A percentile compares a stretch with the other conserved stretches of the same genome.
phyloP scores from a whole-genome alignment of 106 monocot species.

The Xerophyta viscosa region DNA sequence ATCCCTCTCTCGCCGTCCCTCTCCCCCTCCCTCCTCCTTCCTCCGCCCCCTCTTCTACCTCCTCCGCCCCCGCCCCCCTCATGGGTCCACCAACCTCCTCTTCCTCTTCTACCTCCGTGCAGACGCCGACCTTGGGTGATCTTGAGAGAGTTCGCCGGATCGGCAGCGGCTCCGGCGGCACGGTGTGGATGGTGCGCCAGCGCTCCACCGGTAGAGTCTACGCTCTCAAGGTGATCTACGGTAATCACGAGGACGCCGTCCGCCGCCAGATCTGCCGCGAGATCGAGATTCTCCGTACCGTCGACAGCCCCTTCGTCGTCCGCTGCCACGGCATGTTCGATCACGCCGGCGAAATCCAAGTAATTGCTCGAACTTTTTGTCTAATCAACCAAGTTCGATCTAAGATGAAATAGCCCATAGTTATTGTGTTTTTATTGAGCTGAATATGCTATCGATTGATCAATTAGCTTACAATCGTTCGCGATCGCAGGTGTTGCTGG shows the following conservation, averaged over 20 bases:
- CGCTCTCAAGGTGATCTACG: conserved; percentile 63
- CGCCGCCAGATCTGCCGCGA: conserved; percentile 60
- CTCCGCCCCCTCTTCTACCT: too few relatives aligned
- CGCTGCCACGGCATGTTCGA: conserved; percentile 68
- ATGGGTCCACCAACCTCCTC: not conserved
- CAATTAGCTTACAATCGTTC: too few relatives aligned
- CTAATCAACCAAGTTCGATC: not conserved
- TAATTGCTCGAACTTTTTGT: not conserved
- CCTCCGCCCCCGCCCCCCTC: conserved; percentile 4
- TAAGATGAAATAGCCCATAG: too few relatives aligned
- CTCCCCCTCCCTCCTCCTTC: conserved; percentile 38
- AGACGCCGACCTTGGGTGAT: conserved; percentile 32
- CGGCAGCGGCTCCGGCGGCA: conserved; percentile 60
- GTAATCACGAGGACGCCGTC: conserved; percentile 54
- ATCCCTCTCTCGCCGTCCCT: conserved; percentile 52
- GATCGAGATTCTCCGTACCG: conserved; percentile 65
- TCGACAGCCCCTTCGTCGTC: conserved; percentile 55
- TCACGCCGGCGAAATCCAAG: conserved; percentile 61
- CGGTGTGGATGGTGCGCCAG: conserved; percentile 61
- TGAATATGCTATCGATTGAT: too few relatives aligned
- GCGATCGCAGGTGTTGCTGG: conserved; percentile 49
- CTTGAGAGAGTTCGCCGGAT: conserved; percentile 65
- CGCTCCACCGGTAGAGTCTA: conserved; percentile 28
- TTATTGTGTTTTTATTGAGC: not conserved
- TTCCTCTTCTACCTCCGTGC: not conserved